These are phyloP conservation scores for Leccinum barrowsii DNA, from an alignment of 768 basidiomycete species.

Conservation along the genomic window DNA sequence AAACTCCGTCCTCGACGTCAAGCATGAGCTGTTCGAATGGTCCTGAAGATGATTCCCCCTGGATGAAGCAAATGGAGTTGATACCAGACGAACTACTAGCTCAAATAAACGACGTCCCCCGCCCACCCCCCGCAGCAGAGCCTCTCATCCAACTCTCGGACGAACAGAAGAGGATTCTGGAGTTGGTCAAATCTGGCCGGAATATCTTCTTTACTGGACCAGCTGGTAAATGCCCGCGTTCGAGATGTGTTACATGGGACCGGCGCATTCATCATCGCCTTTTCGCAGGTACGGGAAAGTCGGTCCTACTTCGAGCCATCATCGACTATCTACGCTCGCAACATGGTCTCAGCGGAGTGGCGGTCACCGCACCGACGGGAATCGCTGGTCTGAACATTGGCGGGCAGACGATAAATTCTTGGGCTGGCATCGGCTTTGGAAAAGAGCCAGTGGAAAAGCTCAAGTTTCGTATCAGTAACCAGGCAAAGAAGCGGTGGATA, in stretches of 20 bases:
- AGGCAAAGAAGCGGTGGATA: slow-evolving; percentile 45
- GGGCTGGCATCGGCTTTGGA: slow-evolving; percentile 62
- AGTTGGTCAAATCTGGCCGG: slow-evolving; percentile 46
- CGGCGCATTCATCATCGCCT: background rate
- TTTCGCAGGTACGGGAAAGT: slow-evolving; percentile 62
- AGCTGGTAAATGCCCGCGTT: slow-evolving; percentile 45
- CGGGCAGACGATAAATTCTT: slow-evolving; percentile 64
- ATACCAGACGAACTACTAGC: background rate
- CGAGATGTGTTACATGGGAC: background rate
- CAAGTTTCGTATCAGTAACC: slow-evolving; percentile 31
- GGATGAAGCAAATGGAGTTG: background rate
- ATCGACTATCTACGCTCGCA: slow-evolving; percentile 41
- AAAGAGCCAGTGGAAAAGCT: slow-evolving; percentile 45
- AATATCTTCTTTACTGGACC: slow-evolving; percentile 76
- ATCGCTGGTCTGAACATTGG: slow-evolving; percentile 70
- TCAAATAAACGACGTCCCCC: slow-evolving; percentile 1
- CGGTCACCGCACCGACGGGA: slow-evolving; percentile 64
- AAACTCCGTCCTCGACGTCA: slow-evolving; percentile 2
- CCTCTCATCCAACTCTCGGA: slow-evolving; percentile 27
- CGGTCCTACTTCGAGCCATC: slow-evolving; percentile 61
- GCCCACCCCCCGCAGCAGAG: background rate
- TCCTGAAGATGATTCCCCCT: background rate
- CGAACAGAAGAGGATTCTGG: slow-evolving; percentile 42
- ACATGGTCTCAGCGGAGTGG: slow-evolving; percentile 32
- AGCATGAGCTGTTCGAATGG: background rate